A percentile compares a stretch with the other conserved stretches of the same genome.
These are phyloP conservation scores for Cydonia oblonga DNA, from an alignment of 331 rosid species.

Conservation along the genomic window DNA sequence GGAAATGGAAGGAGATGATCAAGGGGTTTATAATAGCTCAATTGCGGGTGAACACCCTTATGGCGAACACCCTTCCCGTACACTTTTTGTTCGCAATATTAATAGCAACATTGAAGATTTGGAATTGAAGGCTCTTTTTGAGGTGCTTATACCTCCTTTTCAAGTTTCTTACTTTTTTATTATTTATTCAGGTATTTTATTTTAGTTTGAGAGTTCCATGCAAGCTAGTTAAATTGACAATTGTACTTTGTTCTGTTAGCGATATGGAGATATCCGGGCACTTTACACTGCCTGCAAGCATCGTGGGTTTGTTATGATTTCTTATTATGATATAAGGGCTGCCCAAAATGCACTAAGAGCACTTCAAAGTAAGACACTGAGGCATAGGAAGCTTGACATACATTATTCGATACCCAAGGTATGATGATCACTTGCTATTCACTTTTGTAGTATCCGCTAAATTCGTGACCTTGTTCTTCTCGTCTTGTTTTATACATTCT, in stretches of 20 bases:
- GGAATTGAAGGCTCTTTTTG: slow-evolving; percentile 61
- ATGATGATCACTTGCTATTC: not conserved
- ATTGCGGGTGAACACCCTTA: slow-evolving; percentile 36
- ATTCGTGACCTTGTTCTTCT: not conserved
- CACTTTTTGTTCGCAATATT: slow-evolving; percentile 75
- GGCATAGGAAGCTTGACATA: slow-evolving; percentile 61
- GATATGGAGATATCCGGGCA: slow-evolving; percentile 59
- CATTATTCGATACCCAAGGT: slow-evolving; percentile 84
- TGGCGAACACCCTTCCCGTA: slow-evolving; percentile 62
- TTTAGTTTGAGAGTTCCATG: slow-evolving; percentile 11
- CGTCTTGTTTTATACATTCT: not conserved
- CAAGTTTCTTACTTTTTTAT: not conserved
- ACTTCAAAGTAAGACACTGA: slow-evolving; percentile 54
- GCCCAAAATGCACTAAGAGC: slow-evolving; percentile 63
- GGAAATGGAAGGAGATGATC: slow-evolving; percentile 72
- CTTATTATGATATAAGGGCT: slow-evolving; percentile 68
- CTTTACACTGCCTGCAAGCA: slow-evolving; percentile 72
- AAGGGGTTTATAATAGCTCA: slow-evolving; percentile 36
- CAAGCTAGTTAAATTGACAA: slow-evolving; percentile 24
- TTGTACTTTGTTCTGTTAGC: slow-evolving; percentile 40
- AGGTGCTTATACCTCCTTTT: slow-evolving; percentile 45
- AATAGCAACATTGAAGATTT: slow-evolving; percentile 63
- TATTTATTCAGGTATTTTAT: not conserved
- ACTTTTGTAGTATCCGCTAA: not conserved
- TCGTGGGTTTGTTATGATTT: slow-evolving; percentile 75